Conservation (phyloP, 345 rosid species). For the Firmiana major region DNA sequence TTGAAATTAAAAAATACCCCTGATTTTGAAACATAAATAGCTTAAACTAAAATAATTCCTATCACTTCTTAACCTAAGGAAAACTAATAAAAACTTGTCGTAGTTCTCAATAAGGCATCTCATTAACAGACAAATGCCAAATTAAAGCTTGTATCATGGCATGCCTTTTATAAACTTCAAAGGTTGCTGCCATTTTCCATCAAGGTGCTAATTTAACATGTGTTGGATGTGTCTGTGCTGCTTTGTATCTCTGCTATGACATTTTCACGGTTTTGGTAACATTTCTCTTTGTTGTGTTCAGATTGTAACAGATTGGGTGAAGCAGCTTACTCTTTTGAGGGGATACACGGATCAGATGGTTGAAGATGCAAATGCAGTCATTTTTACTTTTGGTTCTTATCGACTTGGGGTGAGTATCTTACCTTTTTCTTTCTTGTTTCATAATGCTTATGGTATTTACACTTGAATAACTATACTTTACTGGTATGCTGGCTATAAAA, state of each 20-base stretch:
- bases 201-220: not conserved
- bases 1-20: too few species aligned
- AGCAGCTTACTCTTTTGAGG: constrained; percentile 46
- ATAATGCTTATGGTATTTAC: not conserved
- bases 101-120: too few species aligned
- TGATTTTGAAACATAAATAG: too few species aligned
- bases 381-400: constrained; percentile 72
- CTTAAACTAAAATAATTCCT: too few species aligned
- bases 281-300: constrained; percentile 12
- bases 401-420: constrained; percentile 54
- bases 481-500: not conserved
- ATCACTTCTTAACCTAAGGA: too few species aligned
- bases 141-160: too few species aligned
- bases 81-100: too few species aligned
- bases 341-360: constrained; percentile 69
- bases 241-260: not conserved
- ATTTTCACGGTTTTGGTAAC: not conserved
- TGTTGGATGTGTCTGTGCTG: not conserved
- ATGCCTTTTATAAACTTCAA: too few species aligned
- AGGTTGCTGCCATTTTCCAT: too few species aligned
- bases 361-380: constrained; percentile 69
- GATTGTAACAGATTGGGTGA: constrained; percentile 69
- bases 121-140: too few species aligned
- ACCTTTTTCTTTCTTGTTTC: constrained; percentile 3
- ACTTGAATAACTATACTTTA: not conserved